Evolutionary conservation across 139 green algal species (phyloP).

Genomic region (Diplosphaera chodatii): DNA sequence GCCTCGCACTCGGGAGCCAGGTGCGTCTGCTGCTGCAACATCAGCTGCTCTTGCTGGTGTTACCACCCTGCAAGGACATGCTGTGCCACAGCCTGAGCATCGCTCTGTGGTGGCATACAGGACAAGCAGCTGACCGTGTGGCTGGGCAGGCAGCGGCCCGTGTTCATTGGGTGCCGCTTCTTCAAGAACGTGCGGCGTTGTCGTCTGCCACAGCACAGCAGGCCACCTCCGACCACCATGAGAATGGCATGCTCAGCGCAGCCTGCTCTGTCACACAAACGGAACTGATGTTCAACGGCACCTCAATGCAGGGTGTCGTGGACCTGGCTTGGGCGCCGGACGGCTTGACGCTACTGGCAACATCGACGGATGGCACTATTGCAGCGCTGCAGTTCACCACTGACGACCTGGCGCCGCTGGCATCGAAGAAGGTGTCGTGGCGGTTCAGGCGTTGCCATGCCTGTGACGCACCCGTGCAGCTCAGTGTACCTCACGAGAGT

Average conservation of each 20-base stretch:
- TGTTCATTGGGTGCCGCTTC: constrained; percentile 21
- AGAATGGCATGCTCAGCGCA: too few relatives aligned
- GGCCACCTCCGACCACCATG: too few relatives aligned
- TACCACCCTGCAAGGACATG: too few relatives aligned
- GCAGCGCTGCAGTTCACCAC: constrained; percentile 42
- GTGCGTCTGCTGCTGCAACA: constrained; percentile 30
- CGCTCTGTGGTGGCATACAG: too few relatives aligned
- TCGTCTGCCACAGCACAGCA: too few relatives aligned
- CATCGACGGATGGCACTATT: constrained; percentile 69
- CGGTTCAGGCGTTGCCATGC: too few relatives aligned
- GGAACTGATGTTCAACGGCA: too few relatives aligned
- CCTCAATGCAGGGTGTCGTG: constrained; percentile 26
- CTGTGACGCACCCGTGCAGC: too few relatives aligned
- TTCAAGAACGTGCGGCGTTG: constrained; percentile 16
- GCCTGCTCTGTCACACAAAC: too few relatives aligned
- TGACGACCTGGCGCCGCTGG: constrained; percentile 39
- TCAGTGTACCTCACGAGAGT: too few relatives aligned
- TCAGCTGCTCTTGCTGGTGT: too few relatives aligned
- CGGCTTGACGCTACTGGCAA: constrained; percentile 60
- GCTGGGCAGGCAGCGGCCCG: constrained; percentile 1
- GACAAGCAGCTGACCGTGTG: constrained; percentile 8
- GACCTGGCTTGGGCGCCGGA: constrained; percentile 86
- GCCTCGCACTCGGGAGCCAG: constrained; percentile 59
- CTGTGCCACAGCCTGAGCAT: too few relatives aligned
- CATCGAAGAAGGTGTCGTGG: neutral